Evolutionary conservation across 2,329 filamentous ascomycete genomes (phyloP).

Genomic region (Botryotinia convoluta): DNA sequence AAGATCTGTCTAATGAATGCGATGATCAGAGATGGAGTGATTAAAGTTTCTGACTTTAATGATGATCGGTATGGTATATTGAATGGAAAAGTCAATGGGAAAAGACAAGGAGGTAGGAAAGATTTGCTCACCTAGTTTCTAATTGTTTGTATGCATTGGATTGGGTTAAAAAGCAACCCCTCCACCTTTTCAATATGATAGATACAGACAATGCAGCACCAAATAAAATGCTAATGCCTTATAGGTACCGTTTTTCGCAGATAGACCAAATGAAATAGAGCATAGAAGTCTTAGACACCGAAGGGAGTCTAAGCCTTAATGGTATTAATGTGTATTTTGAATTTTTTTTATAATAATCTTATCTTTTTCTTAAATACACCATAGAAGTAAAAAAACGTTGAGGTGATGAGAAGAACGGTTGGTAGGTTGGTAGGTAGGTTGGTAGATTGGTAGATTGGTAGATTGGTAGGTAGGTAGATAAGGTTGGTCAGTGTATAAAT

Average conservation of each 20-base stretch:
- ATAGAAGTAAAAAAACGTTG: neutral
- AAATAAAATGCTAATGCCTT: neutral
- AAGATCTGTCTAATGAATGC: neutral
- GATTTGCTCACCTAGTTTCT: neutral
- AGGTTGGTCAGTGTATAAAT: neutral
- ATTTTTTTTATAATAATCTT: neutral
- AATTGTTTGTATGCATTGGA: neutral
- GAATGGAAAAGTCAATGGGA: neutral
- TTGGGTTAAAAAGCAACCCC: neutral
- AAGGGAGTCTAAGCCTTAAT: neutral
- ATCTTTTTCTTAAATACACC: neutral
- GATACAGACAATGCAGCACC: neutral
- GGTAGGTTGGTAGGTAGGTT: neutral
- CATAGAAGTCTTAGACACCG: neutral
- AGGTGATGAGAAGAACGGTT: neutral
- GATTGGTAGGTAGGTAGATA: neutral
- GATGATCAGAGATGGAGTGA: neutral
- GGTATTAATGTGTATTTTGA: neutral
- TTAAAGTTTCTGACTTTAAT: neutral
- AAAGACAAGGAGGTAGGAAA: neutral
- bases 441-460: no score
- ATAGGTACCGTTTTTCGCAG: neutral
- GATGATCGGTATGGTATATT: neutral
- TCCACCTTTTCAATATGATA: neutral
- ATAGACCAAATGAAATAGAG: neutral